Conservation (phyloP, 2,329 filamentous ascomycete genomes). For the Beauveria caledonica region DNA sequence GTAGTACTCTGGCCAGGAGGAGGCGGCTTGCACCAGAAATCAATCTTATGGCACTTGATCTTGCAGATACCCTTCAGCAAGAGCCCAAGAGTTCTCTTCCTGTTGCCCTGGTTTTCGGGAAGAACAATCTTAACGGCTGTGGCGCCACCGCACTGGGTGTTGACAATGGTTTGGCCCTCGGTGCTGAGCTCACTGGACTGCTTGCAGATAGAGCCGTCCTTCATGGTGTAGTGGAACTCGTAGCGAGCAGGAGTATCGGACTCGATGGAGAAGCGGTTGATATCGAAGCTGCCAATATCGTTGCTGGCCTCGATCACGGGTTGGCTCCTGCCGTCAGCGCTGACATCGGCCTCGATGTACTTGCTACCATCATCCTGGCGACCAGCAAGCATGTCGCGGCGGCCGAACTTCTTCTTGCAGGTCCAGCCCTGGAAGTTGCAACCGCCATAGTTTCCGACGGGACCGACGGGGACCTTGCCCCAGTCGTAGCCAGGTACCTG, state of each 20-base stretch:
- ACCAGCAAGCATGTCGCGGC: constrained; percentile 45
- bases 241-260: constrained; percentile 69
- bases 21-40: constrained; percentile 61
- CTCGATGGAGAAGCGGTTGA: constrained; percentile 64
- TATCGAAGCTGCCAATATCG: constrained; percentile 55
- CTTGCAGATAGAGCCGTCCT: constrained; percentile 73
- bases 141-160: constrained; percentile 89
- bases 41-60: constrained; percentile 69
- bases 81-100: constrained; percentile 43
- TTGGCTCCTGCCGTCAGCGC: constrained; percentile 24
- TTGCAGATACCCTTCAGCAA: constrained; percentile 50
- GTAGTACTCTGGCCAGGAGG: constrained; percentile 12
- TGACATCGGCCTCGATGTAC: constrained; percentile 51
- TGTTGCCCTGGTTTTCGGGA: constrained; percentile 24
- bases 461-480: constrained; percentile 51
- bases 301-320: constrained; percentile 23
- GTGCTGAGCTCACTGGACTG: constrained; percentile 56
- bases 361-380: constrained; percentile 47
- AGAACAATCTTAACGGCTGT: constrained; percentile 67
- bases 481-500: constrained; percentile 69
- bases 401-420: constrained; percentile 51
- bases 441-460: constrained; percentile 58
- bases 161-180: constrained; percentile 62
- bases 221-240: constrained; percentile 82
- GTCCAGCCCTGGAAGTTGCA: constrained; percentile 68